These are phyloP conservation scores for Leccinum truebloodii DNA, from an alignment of 768 basidiomycete genomes.

Conservation along the genomic window DNA sequence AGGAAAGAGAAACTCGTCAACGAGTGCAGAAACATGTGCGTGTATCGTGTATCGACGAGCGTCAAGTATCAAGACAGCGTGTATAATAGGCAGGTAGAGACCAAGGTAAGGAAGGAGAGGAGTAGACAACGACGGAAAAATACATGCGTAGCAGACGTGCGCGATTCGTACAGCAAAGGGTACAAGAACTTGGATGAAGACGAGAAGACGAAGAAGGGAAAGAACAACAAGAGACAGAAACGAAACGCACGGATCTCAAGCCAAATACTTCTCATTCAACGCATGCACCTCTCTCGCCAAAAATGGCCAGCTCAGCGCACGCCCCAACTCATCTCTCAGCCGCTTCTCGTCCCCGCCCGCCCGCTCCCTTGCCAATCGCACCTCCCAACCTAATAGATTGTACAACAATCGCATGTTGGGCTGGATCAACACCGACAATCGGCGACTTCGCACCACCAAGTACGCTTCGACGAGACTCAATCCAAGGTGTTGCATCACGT, in stretches of 20 bases:
- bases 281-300: slow-evolving; percentile 83
- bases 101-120: neutral
- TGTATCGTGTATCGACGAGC: neutral
- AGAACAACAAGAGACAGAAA: neutral
- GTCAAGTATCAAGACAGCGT: neutral
- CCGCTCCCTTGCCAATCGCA: slow-evolving; percentile 80
- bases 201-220: neutral
- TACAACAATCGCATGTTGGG: slow-evolving; percentile 96
- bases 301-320: slow-evolving; percentile 81
- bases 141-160: neutral
- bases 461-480: slow-evolving; percentile 92
- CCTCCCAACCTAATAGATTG: slow-evolving; percentile 94
- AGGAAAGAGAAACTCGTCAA: neutral
- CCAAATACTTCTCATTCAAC: slow-evolving; percentile 82
- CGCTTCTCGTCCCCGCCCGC: slow-evolving; percentile 52
- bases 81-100: neutral
- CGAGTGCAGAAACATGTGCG: neutral
- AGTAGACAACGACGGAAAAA: neutral
- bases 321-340: slow-evolving; percentile 59
- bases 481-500: slow-evolving; percentile 91
- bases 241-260: slow-evolving; percentile 27
- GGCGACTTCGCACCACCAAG: slow-evolving; percentile 84
- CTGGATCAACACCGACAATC: slow-evolving; percentile 89
- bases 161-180: neutral
- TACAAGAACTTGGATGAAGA: neutral